Conservation (phyloP, 192 early-diverging fungal species). For the Lobosporangium transversale region DNA sequence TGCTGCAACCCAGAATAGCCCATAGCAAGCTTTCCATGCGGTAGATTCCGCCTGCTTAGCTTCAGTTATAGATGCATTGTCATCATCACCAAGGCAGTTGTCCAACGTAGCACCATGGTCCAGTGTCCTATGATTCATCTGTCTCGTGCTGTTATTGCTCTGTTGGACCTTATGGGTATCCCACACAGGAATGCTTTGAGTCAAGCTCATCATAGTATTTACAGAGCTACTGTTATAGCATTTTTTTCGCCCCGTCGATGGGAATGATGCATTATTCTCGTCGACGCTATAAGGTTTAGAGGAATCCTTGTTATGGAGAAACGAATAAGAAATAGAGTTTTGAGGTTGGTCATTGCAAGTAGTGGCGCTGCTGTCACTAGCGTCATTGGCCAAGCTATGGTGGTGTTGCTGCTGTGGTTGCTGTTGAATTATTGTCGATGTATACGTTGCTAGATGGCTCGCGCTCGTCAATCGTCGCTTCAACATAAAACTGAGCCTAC, state of each 20-base stretch:
- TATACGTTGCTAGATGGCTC: neutral
- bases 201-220: neutral
- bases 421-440: neutral
- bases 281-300: too few species aligned
- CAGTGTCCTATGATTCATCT: slow-evolving; percentile 22
- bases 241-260: too few species aligned
- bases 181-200: slow-evolving; percentile 19
- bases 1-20: slow-evolving; percentile 35
- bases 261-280: too few species aligned
- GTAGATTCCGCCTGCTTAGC: slow-evolving; percentile 10
- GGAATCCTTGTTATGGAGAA: slow-evolving; percentile 14
- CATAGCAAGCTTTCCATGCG: slow-evolving; percentile 47
- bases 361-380: neutral
- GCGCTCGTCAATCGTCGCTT: slow-evolving; percentile 13
- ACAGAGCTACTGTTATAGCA: too few species aligned
- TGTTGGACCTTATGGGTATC: slow-evolving; percentile 23
- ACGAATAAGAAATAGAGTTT: slow-evolving; percentile 11
- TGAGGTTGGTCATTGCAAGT: slow-evolving; percentile 2
- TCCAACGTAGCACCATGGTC: slow-evolving; percentile 26
- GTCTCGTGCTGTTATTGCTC: slow-evolving; percentile 11
- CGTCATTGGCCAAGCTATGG: neutral
- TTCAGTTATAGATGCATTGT: neutral
- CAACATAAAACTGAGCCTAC: neutral
- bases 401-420: neutral
- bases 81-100: slow-evolving; percentile 21